Percentiles rank a stretch among this genome's conserved stretches.
These are phyloP conservation scores for Sisymbrium irio DNA, from an alignment of 345 rosid species.

Conservation along the genomic window DNA sequence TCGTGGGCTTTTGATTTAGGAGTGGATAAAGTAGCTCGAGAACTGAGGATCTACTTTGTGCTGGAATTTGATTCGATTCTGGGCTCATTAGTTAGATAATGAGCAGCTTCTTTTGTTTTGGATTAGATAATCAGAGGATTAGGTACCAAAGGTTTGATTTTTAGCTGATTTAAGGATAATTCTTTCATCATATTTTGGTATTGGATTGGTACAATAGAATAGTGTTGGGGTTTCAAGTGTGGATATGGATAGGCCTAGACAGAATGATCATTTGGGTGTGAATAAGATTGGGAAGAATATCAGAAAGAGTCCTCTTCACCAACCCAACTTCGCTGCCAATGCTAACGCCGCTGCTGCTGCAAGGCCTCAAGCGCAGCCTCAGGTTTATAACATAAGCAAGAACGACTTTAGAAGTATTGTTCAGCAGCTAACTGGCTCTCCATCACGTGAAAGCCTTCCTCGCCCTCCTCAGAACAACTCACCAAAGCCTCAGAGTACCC, in stretches of 20 bases:
- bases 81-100: neutral
- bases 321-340: slow-evolving; percentile 51
- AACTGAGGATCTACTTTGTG: slow-evolving; percentile 15
- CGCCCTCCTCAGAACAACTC: slow-evolving; percentile 66
- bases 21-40: neutral
- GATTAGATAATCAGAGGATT: neutral
- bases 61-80: slow-evolving; percentile 14
- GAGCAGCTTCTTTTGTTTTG: neutral
- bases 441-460: slow-evolving; percentile 71
- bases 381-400: slow-evolving; percentile 94
- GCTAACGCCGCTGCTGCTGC: slow-evolving; percentile 33
- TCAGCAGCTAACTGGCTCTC: slow-evolving; percentile 91
- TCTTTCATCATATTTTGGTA: slow-evolving; percentile 1
- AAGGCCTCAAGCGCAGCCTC: slow-evolving; percentile 90
- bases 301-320: slow-evolving; percentile 86
- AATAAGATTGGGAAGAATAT: slow-evolving; percentile 82
- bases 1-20: slow-evolving; percentile 2
- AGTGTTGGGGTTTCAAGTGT: slow-evolving; percentile 1
- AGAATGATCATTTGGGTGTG: slow-evolving; percentile 74
- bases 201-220: slow-evolving; percentile 12
- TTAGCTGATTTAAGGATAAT: neutral
- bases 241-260: slow-evolving; percentile 72
- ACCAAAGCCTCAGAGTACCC: slow-evolving; percentile 68
- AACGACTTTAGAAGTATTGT: slow-evolving; percentile 79
- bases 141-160: neutral